Conservation (phyloP, 1,284 basidiomycete species). For the Sporisorium iseilematis-ciliati region DNA sequence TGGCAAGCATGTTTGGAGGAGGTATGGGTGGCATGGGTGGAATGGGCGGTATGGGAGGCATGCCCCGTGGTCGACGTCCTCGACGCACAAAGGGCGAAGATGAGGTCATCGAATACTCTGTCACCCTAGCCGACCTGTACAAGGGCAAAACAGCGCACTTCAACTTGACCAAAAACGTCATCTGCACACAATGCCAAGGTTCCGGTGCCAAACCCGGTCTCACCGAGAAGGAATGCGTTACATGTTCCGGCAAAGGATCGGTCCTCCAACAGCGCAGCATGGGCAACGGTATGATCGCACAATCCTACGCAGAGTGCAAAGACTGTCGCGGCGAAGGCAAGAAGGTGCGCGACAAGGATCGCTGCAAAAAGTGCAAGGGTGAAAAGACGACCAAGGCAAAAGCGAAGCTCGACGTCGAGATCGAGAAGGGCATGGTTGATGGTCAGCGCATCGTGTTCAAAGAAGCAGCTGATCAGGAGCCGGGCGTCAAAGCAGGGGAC, state of each 20-base stretch:
- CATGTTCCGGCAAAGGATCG: conserved; percentile 86
- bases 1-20: conserved; percentile 66
- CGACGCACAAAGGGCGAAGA: conserved; percentile 55
- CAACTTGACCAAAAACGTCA: conserved; percentile 85
- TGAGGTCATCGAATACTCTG: conserved; percentile 78
- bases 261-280: conserved; percentile 73
- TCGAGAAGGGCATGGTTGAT: conserved; percentile 89
- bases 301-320: conserved; percentile 75
- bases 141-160: conserved; percentile 90
- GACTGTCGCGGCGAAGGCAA: conserved; percentile 85
- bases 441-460: conserved; percentile 86
- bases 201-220: conserved; percentile 84
- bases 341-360: conserved; percentile 87
- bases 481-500: conserved; percentile 59
- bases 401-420: conserved; percentile 74
- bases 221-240: conserved; percentile 82
- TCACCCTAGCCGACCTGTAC: conserved; percentile 91
- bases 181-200: conserved; percentile 86
- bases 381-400: conserved; percentile 86
- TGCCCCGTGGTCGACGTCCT: conserved; percentile 71
- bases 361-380: conserved; percentile 97
- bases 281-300: conserved; percentile 70
- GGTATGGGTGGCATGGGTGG: conserved; percentile 59
- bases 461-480: conserved; percentile 81
- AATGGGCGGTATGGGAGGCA: conserved; percentile 51